Percentiles rank a stretch among this genome's conserved stretches.
Conservation (phyloP, 1,284 basidiomycete species). For the Cerrena zonata region DNA sequence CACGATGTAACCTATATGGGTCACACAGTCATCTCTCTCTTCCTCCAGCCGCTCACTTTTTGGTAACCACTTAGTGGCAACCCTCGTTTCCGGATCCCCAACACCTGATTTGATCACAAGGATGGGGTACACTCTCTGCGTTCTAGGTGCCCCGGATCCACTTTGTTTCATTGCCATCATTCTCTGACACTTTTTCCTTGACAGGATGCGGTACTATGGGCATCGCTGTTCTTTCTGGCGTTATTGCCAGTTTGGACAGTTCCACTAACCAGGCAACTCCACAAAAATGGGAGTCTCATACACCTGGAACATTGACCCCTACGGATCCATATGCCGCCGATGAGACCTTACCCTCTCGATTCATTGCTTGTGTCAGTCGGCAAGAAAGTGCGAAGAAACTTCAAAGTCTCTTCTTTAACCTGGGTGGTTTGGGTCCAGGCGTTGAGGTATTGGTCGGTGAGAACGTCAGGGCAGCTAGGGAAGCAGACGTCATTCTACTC, state of each 20-base stretch:
- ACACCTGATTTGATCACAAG: constrained; percentile 12
- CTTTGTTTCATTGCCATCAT: constrained; percentile 5
- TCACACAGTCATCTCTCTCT: constrained; percentile 2
- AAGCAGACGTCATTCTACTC: constrained; percentile 82
- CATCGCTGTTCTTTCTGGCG: constrained; percentile 88
- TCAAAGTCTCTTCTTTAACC: constrained; percentile 51
- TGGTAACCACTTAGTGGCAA: neutral
- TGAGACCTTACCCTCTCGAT: constrained; percentile 69
- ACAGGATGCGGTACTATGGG: constrained; percentile 99
- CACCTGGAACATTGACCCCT: constrained; percentile 78
- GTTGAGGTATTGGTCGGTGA: constrained; percentile 68
- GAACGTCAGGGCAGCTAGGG: constrained; percentile 71
- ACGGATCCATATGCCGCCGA: constrained; percentile 50
- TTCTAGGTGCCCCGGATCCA: constrained; percentile 39
- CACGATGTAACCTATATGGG: neutral
- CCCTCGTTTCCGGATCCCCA: constrained; percentile 2
- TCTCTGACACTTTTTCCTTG: constrained; percentile 11
- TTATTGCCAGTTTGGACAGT: constrained; percentile 69
- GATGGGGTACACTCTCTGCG: constrained; percentile 61
- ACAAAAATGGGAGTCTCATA: constrained; percentile 76
- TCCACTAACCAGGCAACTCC: constrained; percentile 27
- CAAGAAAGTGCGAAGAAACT: constrained; percentile 75
- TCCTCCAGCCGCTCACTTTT: constrained; percentile 1
- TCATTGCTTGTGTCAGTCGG: constrained; percentile 85
- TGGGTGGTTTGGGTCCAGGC: constrained; percentile 51